Percentiles rank a stretch among this genome's conserved stretches.
Conservation (phyloP, 2,329 filamentous ascomycete genomes). For the Dryadomyces quercus-mongolicae region DNA sequence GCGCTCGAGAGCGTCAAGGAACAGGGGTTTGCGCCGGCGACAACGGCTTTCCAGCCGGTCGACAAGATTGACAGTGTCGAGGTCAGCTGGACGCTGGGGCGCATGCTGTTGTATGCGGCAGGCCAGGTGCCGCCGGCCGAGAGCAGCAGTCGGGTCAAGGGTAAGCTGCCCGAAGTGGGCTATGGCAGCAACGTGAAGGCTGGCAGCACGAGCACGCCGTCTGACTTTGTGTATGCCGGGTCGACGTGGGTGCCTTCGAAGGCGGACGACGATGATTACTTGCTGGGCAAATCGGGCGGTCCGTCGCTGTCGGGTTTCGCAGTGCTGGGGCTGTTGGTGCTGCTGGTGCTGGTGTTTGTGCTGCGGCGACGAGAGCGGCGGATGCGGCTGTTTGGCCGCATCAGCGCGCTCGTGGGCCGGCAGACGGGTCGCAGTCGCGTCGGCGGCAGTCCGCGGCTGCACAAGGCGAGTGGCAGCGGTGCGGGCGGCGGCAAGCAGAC, state of each 20-base stretch:
- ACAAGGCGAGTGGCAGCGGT: not conserved
- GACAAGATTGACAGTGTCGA: slow-evolving; percentile 86
- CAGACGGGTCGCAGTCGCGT: slow-evolving; percentile 29
- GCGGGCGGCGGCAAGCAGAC: not conserved
- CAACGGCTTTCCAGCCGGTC: slow-evolving; percentile 78
- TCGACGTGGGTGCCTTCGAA: slow-evolving; percentile 35
- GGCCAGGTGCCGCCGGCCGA: slow-evolving; percentile 63
- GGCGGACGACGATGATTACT: slow-evolving; percentile 37
- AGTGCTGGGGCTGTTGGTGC: slow-evolving; percentile 53
- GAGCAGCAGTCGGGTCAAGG: slow-evolving; percentile 17
- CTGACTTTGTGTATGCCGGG: slow-evolving; percentile 76
- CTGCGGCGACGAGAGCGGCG: slow-evolving; percentile 71
- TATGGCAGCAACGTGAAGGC: slow-evolving; percentile 75
- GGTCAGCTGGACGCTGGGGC: slow-evolving; percentile 93
- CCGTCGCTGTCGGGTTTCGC: slow-evolving; percentile 66
- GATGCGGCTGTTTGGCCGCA: slow-evolving; percentile 42
- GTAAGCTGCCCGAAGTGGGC: slow-evolving; percentile 59
- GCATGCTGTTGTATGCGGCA: slow-evolving; percentile 89
- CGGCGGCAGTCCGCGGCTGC: slow-evolving; percentile 27
- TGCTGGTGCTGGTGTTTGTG: slow-evolving; percentile 57
- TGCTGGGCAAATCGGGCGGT: slow-evolving; percentile 55
- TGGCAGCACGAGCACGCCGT: slow-evolving; percentile 40
- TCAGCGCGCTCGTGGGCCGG: slow-evolving; percentile 29
- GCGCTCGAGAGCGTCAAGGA: slow-evolving; percentile 56
- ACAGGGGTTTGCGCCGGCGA: slow-evolving; percentile 49